A percentile compares a stretch with the other conserved stretches of the same genome.
phyloP scores from a whole-genome alignment of 2,329 filamentous ascomycete genomes.

The Talaromyces atroroseus region DNA sequence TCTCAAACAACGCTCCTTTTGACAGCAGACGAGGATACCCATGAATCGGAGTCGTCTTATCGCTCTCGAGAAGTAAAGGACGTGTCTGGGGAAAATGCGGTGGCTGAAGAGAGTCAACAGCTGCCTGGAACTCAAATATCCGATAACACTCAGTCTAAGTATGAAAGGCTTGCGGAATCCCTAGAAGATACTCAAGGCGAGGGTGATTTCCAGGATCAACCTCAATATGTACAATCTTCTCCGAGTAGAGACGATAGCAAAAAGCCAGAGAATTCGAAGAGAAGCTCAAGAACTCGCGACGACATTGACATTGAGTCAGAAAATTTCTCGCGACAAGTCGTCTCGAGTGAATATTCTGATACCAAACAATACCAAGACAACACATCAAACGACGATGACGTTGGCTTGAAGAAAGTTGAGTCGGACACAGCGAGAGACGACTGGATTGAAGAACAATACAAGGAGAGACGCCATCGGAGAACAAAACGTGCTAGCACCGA shows the following conservation, averaged over 20 bases:
- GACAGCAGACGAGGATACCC: not conserved
- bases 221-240: slow-evolving; percentile 20
- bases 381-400: not conserved
- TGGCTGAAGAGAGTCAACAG: not conserved
- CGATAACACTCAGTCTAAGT: not conserved
- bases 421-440: slow-evolving; percentile 3
- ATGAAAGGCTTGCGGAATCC: not conserved
- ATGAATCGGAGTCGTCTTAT: not conserved
- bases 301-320: slow-evolving; percentile 20
- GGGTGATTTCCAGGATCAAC: not conserved
- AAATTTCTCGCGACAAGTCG: not conserved
- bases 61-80: not conserved
- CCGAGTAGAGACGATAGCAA: slow-evolving; percentile 12
- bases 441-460: slow-evolving; percentile 7
- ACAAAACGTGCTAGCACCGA: slow-evolving; percentile 8
- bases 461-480: slow-evolving; percentile 5
- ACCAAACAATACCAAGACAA: not conserved
- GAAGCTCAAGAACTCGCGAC: slow-evolving; percentile 18
- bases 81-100: not conserved
- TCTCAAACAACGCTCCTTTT: not conserved
- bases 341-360: slow-evolving; percentile 1
- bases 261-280: slow-evolving; percentile 16
- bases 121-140: not conserved
- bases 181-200: not conserved
- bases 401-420: not conserved